Evolutionary conservation across 306 rosid species (phyloP).

Genomic region (Pyrus pyrifolia): DNA sequence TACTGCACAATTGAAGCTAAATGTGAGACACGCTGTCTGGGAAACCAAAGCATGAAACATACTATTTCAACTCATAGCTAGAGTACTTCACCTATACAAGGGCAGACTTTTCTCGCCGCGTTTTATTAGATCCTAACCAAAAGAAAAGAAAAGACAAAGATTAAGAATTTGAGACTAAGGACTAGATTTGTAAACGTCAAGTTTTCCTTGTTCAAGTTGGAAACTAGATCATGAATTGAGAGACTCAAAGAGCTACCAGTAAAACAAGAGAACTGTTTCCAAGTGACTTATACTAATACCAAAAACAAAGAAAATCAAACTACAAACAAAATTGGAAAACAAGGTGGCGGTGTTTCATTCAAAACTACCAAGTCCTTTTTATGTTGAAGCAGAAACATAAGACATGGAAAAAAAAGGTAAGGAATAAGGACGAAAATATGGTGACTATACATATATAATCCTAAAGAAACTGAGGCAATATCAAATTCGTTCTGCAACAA

Average conservation of each 20-base stretch:
- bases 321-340: not conserved
- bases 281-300: not conserved
- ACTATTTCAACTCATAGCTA: slow-evolving; percentile 7
- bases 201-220: not conserved
- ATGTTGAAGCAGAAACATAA: not conserved
- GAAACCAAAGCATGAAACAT: slow-evolving; percentile 2
- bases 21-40: slow-evolving; percentile 22
- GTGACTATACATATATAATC: not conserved
- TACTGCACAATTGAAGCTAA: slow-evolving; percentile 56
- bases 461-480: too few relatives aligned
- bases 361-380: not conserved
- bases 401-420: too few relatives aligned
- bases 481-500: too few relatives aligned
- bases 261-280: not conserved
- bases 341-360: not conserved
- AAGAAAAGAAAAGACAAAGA: not conserved
- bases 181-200: not conserved
- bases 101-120: slow-evolving; percentile 85
- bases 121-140: slow-evolving; percentile 66
- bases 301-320: not conserved
- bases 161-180: slow-evolving; percentile 8
- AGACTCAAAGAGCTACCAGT: not conserved
- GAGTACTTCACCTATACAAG: slow-evolving; percentile 65
- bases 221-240: not conserved
- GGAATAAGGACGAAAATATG: not conserved